A percentile compares a stretch with the other conserved stretches of the same genome.
phyloP scores from a whole-genome alignment of 2,329 filamentous ascomycete species.

The Bipolaris zeicola region DNA sequence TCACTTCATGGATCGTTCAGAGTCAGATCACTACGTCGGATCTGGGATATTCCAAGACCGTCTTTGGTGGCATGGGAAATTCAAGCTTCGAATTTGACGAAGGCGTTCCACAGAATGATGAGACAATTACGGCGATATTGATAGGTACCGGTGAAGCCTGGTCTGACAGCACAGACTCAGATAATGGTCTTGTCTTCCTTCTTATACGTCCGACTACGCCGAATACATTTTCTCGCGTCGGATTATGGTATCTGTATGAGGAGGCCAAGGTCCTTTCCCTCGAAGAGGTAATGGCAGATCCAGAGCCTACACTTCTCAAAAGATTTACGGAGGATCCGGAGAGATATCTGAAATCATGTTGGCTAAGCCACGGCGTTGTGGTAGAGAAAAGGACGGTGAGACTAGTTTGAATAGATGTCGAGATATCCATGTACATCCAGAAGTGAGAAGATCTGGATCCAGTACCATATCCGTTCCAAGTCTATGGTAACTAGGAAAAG shows the following conservation, averaged over 20 bases:
- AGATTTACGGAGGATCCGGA: background rate
- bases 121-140: background rate
- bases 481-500: too few species aligned
- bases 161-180: too few species aligned
- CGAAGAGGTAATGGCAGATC: too few species aligned
- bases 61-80: background rate
- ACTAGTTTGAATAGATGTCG: background rate
- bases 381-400: background rate
- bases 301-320: background rate
- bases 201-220: background rate
- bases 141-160: background rate
- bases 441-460: too few species aligned
- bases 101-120: background rate
- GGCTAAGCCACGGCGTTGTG: background rate
- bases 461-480: too few species aligned
- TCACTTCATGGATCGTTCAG: background rate
- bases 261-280: too few species aligned
- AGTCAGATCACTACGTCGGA: too few species aligned
- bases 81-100: background rate
- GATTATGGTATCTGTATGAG: background rate
- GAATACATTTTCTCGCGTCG: background rate
- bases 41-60: background rate
- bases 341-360: background rate
- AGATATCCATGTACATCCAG: too few species aligned
- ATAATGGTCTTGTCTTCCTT: background rate